These are phyloP conservation scores for Sugiyamaella xylanicola DNA, from an alignment of 1,139 yeast genomes.

Conservation along the genomic window DNA sequence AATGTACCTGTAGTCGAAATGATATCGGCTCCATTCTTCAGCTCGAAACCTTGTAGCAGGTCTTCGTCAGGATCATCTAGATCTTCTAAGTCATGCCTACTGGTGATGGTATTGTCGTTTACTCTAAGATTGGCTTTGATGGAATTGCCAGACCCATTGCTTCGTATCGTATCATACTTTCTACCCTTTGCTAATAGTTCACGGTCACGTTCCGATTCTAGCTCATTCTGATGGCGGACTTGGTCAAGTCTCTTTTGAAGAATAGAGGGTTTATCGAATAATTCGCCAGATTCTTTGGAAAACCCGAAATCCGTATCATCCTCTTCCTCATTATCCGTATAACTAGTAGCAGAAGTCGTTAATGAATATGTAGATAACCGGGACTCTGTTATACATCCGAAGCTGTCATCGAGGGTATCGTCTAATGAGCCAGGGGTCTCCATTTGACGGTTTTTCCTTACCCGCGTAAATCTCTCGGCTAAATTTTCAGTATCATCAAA, in stretches of 20 bases:
- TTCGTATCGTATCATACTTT: conserved; percentile 29
- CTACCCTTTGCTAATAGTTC: conserved; percentile 25
- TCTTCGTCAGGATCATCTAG: conserved; percentile 32
- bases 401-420: conserved; percentile 22
- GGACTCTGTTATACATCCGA: conserved; percentile 29
- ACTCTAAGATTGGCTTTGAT: not conserved
- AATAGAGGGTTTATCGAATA: conserved; percentile 18
- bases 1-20: conserved; percentile 22
- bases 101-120: conserved; percentile 5
- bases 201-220: conserved; percentile 27
- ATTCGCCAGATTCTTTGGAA: conserved; percentile 15
- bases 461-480: conserved; percentile 12
- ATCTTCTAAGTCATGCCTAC: not conserved
- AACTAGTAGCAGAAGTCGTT: conserved; percentile 24
- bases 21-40: conserved; percentile 20
- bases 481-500: conserved; percentile 23
- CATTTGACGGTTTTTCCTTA: conserved; percentile 3
- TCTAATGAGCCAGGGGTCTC: conserved; percentile 20
- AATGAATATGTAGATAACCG: conserved; percentile 27
- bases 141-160: conserved; percentile 26
- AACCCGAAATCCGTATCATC: conserved; percentile 22
- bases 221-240: conserved; percentile 22
- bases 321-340: conserved; percentile 30
- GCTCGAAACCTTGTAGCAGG: conserved; percentile 35
- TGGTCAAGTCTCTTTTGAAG: conserved; percentile 18